phyloP scores from a whole-genome alignment of 257 asterid genomes.

The Solanum sparsipilum region DNA sequence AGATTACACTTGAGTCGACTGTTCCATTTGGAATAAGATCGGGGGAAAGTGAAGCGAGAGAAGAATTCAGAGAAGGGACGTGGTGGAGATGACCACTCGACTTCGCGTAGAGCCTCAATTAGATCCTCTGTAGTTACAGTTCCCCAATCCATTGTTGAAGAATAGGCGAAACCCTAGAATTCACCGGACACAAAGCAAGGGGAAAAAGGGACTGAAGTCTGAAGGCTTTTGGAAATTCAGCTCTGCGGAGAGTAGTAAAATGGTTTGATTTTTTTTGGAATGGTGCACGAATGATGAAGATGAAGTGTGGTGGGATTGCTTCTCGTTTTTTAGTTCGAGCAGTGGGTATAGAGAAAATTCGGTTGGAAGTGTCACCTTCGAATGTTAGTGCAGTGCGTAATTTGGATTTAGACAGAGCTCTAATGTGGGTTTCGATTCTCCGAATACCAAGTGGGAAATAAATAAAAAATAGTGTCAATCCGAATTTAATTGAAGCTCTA shows the following conservation, averaged over 20 bases:
- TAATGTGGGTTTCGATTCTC: too few species aligned
- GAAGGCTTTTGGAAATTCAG: too few species aligned
- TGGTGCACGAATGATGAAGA: too few species aligned
- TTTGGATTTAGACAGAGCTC: rapidly evolving
- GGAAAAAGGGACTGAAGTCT: neutral
- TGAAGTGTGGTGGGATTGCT: too few species aligned
- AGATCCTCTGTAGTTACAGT: conserved; percentile 85
- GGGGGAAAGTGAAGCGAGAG: conserved; percentile 76
- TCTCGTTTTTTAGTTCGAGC: rapidly evolving
- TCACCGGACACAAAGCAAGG: neutral
- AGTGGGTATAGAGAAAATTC: too few species aligned
- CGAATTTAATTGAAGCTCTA: too few species aligned
- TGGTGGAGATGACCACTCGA: conserved; percentile 93
- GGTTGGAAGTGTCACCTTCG: rapidly evolving
- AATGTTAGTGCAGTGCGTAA: rapidly evolving
- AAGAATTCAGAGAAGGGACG: conserved; percentile 73
- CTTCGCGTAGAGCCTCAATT: conserved; percentile 85
- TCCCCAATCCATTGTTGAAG: conserved; percentile 69
- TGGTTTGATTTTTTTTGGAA: too few species aligned
- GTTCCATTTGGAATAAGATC: conserved; percentile 77
- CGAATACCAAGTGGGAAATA: too few species aligned
- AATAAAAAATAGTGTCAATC: rapidly evolving
- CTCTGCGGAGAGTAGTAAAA: too few species aligned
- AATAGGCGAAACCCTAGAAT: conserved; percentile 21
- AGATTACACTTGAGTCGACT: conserved; percentile 98